Evolutionary conservation across 495 filamentous ascomycete genomes (phyloP).

Genomic region (Aspergillus homomorphus): DNA sequence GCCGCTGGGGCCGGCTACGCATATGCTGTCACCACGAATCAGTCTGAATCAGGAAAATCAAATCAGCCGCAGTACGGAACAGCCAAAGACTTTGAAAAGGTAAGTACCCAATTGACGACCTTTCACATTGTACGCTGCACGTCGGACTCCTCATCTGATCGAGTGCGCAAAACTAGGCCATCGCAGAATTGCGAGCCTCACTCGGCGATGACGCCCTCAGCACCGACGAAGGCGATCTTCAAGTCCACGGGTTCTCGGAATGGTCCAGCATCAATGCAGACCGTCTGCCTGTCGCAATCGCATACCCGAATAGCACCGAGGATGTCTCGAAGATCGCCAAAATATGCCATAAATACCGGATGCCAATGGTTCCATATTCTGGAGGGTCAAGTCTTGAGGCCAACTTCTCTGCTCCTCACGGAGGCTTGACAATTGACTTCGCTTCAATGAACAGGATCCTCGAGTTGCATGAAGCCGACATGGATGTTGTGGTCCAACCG

Average conservation of each 20-base stretch:
- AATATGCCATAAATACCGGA: constrained; percentile 74
- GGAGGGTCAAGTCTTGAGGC: constrained; percentile 85
- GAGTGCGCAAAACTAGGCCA: constrained; percentile 44
- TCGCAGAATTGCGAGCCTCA: constrained; percentile 54
- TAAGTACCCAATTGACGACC: constrained; percentile 13
- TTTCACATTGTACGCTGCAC: not conserved
- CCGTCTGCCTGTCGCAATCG: constrained; percentile 74
- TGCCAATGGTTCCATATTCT: constrained; percentile 84
- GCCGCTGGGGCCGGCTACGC: constrained; percentile 39
- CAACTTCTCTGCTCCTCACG: constrained; percentile 81
- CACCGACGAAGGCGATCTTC: constrained; percentile 78
- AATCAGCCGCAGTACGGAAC: constrained; percentile 39
- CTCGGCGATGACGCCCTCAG: constrained; percentile 73
- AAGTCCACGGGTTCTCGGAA: constrained; percentile 80
- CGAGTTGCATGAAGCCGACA: constrained; percentile 75
- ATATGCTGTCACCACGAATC: constrained; percentile 25
- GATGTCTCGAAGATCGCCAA: constrained; percentile 79
- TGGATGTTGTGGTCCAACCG: constrained; percentile 91
- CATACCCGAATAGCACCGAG: constrained; percentile 72
- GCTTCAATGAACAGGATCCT: constrained; percentile 80
- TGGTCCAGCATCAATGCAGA: constrained; percentile 84
- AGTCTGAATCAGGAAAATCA: constrained; percentile 8
- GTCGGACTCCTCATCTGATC: not conserved
- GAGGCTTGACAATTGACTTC: constrained; percentile 88
- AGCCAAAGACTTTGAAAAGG: constrained; percentile 41